Evolutionary conservation across 345 rosid species (phyloP), one percentile per base, ranked within the genome.

Genomic region (Toxicodendron radicans): DNA sequence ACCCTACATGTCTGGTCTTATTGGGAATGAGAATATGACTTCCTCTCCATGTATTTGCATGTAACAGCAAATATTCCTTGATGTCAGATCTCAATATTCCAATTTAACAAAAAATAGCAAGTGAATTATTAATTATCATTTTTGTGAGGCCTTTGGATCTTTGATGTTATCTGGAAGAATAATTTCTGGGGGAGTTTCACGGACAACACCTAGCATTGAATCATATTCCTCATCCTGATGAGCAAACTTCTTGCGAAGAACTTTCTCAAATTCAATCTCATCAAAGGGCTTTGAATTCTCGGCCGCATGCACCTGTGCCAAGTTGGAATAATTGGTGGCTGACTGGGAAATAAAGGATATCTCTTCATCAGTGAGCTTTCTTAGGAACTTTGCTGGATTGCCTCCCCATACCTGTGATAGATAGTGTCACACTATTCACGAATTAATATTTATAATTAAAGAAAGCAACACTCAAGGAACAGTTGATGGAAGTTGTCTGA

Each of bases 301-400:
- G 66, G 92, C 88, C 20, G 94, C 91, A 81, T 95, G 99, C 71
- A 85, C 96, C 76, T 89, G 91, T 0, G 96, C 98, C 43, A 95
- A 92, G 89, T 93, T 89, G 80, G 87, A 71, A 81, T 95, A 95
- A 80, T 89, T 93, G 79, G 82, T 71, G 59, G 97, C 96, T 57
- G 98, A 90, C 75, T 87, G 78, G 45, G 97, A 64, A 85, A 93
- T 86, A 74, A 92, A 92, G 54, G 87, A 83, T 63, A 81, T 83
- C 86, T 95, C 99, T 68, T 86, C 86, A 21, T 84, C 89, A 10
- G 85, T 85, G 58, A 95, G 91, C 89, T 91, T 90, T 79, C 99
- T 87, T 83, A 95, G 83, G 79, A 95, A 95, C 84, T 80, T 91
- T 70, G 98, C 99, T 11, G 99, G 97, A 79, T 95, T 95, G 76